phyloP scores from a whole-genome alignment of 2,329 filamentous ascomycete genomes.

The Tympanopsis confertula region DNA sequence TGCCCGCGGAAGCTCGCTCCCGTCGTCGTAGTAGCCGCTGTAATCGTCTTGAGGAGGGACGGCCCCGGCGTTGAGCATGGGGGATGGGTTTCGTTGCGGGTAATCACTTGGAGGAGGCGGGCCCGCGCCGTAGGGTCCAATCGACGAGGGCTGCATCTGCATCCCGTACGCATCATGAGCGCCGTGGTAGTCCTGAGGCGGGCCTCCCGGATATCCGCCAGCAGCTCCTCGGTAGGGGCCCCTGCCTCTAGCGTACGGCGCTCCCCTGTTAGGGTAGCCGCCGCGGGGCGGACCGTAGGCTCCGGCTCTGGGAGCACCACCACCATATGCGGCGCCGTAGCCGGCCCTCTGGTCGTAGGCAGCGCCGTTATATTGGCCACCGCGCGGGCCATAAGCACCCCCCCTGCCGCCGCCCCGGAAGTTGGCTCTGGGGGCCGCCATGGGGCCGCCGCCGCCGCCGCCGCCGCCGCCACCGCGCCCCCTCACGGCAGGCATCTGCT shows the following conservation, averaged over 20 bases:
- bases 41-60: not conserved
- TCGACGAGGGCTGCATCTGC: not conserved
- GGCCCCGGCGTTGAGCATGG: too few species aligned
- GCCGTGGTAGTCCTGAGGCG: not conserved
- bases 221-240: conserved; percentile 31
- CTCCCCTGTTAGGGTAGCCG: conserved; percentile 26
- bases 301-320: not conserved
- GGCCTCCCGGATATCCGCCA: conserved; percentile 70
- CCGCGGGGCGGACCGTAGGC: not conserved
- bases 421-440: conserved; percentile 21
- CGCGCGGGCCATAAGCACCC: conserved; percentile 26
- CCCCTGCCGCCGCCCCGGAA: conserved; percentile 25
- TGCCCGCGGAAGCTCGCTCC: too few species aligned
- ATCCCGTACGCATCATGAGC: not conserved
- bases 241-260: conserved; percentile 50
- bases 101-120: conserved; percentile 47
- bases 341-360: not conserved
- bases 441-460: too few species aligned
- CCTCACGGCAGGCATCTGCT: conserved; percentile 35
- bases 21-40: not conserved
- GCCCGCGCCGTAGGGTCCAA: conserved; percentile 8
- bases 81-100: conserved; percentile 45
- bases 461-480: conserved; percentile 22
- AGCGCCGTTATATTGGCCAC: conserved; percentile 15
- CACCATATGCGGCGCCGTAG: too few species aligned